Conservation (phyloP, 2,329 filamentous ascomycete genomes). For the Aspergillus hortae region DNA sequence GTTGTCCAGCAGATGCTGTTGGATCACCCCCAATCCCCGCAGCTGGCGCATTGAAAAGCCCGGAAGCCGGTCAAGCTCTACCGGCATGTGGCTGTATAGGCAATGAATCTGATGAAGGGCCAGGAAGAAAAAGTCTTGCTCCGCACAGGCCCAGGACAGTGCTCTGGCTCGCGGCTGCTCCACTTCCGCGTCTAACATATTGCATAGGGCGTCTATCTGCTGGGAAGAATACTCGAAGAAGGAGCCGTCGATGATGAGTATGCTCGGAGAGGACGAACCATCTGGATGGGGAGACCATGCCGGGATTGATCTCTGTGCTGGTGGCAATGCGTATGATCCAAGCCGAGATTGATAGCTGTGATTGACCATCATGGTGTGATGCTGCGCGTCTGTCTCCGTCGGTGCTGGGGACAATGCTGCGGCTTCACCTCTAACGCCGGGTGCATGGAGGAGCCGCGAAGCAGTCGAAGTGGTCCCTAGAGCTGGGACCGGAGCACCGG, state of each 20-base stretch:
- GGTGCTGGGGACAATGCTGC: not conserved
- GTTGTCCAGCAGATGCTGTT: slow-evolving; percentile 47
- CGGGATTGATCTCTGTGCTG: too few relatives aligned
- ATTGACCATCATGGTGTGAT: too few relatives aligned
- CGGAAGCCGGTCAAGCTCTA: slow-evolving; percentile 35
- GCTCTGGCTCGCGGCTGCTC: slow-evolving; percentile 50
- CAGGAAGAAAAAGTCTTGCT: slow-evolving; percentile 61
- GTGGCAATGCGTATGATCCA: too few relatives aligned
- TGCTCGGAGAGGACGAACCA: too few relatives aligned
- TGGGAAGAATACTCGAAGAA: slow-evolving; percentile 7
- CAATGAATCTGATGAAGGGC: slow-evolving; percentile 65
- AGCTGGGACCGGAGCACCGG: not conserved
- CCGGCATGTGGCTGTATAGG: slow-evolving; percentile 46
- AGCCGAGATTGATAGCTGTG: too few relatives aligned
- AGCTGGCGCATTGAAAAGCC: slow-evolving; percentile 28
- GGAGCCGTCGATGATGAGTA: too few relatives aligned
- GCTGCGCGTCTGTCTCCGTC: not conserved
- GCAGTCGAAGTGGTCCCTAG: not conserved
- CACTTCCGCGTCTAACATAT: slow-evolving; percentile 15
- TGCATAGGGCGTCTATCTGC: slow-evolving; percentile 18
- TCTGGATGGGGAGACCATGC: too few relatives aligned
- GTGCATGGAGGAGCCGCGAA: not conserved
- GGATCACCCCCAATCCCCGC: slow-evolving; percentile 35
- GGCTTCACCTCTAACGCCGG: not conserved
- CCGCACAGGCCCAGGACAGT: slow-evolving; percentile 54